Conservation (phyloP, 192 early-diverging fungal genomes). For the Coemansia aciculifera region DNA sequence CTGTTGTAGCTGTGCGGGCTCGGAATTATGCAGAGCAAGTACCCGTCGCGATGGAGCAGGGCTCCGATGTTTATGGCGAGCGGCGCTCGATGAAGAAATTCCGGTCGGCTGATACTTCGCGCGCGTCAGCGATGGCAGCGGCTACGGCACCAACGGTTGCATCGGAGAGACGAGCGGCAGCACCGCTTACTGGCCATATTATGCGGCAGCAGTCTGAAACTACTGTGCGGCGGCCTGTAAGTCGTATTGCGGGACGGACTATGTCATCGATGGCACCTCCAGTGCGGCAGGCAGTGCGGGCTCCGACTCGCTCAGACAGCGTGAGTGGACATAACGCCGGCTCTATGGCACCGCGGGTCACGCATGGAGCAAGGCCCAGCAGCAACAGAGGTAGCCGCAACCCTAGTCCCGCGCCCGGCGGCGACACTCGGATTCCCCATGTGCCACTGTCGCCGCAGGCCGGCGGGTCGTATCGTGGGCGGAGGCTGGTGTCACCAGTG, state of each 20-base stretch:
- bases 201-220: slow-evolving; percentile 40
- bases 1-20: slow-evolving; percentile 23
- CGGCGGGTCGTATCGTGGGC: neutral
- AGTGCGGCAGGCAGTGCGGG: slow-evolving; percentile 1
- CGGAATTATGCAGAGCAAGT: slow-evolving; percentile 23
- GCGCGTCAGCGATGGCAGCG: neutral
- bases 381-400: neutral
- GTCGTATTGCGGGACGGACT: neutral
- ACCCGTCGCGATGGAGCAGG: neutral
- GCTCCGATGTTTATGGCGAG: neutral
- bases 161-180: slow-evolving; percentile 10
- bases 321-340: neutral
- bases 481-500: neutral
- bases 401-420: neutral
- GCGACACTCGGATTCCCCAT: neutral
- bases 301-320: slow-evolving; percentile 3
- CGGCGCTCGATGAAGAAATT: slow-evolving; percentile 21
- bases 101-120: slow-evolving; percentile 23
- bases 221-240: neutral
- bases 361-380: neutral
- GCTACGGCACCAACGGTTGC: slow-evolving; percentile 5
- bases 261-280: neutral
- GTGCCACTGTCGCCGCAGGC: neutral
- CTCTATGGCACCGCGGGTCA: neutral
- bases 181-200: slow-evolving; percentile 9